phyloP scores from a whole-genome alignment of 768 basidiomycete genomes.

The Rhodocollybia butyracea region DNA sequence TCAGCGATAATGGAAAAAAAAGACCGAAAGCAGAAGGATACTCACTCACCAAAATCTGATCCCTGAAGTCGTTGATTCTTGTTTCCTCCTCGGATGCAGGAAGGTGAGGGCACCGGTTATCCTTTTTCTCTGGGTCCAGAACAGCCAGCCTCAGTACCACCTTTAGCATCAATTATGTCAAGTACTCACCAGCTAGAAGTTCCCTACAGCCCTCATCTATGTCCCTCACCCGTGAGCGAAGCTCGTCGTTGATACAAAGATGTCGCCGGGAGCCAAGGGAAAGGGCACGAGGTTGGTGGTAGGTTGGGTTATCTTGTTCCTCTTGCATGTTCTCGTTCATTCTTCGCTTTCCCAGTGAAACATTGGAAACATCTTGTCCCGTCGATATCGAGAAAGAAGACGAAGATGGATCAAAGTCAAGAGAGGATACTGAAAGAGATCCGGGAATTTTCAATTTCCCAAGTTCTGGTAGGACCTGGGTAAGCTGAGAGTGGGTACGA shows the following conservation, averaged over 20 bases:
- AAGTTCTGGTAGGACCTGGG: conserved; percentile 87
- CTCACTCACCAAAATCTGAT: conserved; percentile 71
- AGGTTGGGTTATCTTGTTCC: conserved; percentile 14
- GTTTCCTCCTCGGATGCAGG: conserved; percentile 68
- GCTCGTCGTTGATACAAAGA: conserved; percentile 85
- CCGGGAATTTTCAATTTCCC: conserved; percentile 56
- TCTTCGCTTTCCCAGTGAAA: conserved; percentile 18
- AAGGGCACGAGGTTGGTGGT: conserved; percentile 52
- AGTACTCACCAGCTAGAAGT: conserved; percentile 64
- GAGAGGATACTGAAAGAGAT: neutral
- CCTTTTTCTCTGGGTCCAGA: conserved; percentile 45
- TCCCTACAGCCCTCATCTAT: conserved; percentile 89
- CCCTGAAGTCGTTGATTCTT: conserved; percentile 77
- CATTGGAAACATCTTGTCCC: conserved; percentile 1
- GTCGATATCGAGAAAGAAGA: neutral
- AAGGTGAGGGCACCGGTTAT: conserved; percentile 72
- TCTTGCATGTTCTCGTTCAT: conserved; percentile 23
- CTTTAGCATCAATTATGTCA: too few relatives aligned
- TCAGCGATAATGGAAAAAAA: neutral
- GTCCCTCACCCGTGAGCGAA: conserved; percentile 60
- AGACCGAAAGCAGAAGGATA: neutral
- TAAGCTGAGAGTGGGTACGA: conserved; percentile 91
- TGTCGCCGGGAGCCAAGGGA: conserved; percentile 88
- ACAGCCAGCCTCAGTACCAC: too few relatives aligned
- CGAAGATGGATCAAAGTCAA: neutral